Percentiles rank a stretch among this genome's conserved stretches.
phyloP scores from a whole-genome alignment of 1,284 basidiomycete genomes.

The Cutaneotrichosporon mucoides region DNA sequence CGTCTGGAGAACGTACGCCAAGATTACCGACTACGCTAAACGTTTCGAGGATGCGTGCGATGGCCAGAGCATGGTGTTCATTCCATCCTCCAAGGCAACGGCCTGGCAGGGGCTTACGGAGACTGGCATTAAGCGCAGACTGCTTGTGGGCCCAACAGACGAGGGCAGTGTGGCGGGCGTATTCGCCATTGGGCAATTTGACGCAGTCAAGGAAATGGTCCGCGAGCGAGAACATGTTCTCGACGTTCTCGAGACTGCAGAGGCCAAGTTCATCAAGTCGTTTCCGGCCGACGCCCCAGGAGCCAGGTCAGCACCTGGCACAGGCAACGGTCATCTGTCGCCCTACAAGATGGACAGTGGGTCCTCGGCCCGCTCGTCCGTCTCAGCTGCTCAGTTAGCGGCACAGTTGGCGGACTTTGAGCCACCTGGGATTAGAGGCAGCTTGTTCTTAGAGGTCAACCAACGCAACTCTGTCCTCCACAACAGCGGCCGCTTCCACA shows the following conservation, averaged over 20 bases:
- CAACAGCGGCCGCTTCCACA: constrained; percentile 62
- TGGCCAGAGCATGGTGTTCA: constrained; percentile 64
- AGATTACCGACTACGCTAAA: constrained; percentile 56
- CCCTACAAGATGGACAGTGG: not conserved
- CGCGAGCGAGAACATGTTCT: constrained; percentile 67
- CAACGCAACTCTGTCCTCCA: constrained; percentile 7
- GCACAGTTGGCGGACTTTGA: not conserved
- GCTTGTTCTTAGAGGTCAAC: constrained; percentile 11
- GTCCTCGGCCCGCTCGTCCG: not conserved
- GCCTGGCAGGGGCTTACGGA: constrained; percentile 69
- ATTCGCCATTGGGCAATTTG: constrained; percentile 65
- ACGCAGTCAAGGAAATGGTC: constrained; percentile 53
- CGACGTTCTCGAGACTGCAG: constrained; percentile 69
- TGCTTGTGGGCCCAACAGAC: not conserved
- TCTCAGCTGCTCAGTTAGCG: not conserved
- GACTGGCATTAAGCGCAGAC: constrained; percentile 19
- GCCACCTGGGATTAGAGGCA: not conserved
- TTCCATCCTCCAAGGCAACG: constrained; percentile 55
- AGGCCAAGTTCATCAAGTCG: constrained; percentile 68
- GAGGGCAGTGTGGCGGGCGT: constrained; percentile 66
- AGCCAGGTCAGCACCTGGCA: too few relatives aligned
- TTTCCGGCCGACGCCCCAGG: constrained; percentile 47
- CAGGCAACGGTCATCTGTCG: too few relatives aligned
- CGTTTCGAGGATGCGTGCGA: constrained; percentile 63
- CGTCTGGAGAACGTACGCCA: constrained; percentile 61